phyloP scores from a whole-genome alignment of 495 filamentous ascomycete species.

The Hyaloscypha hepaticicola region DNA sequence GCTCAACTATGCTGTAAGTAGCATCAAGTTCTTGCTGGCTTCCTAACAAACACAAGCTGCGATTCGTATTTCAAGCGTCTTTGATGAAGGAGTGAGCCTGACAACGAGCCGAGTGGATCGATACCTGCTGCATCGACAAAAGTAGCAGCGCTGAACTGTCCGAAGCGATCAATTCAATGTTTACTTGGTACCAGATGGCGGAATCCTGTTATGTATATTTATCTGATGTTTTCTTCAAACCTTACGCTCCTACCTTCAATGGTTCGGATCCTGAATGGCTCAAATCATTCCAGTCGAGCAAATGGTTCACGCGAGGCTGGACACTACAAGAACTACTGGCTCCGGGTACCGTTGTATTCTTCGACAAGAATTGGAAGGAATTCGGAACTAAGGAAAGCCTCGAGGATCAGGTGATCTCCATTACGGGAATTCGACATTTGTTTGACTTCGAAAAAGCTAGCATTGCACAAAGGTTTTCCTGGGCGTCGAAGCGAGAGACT shows the following conservation, averaged over 20 bases:
- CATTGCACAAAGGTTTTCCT: background rate
- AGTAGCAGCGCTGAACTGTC: background rate
- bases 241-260: background rate
- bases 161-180: too few relatives aligned
- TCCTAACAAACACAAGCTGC: too few relatives aligned
- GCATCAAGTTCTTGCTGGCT: background rate
- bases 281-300: too few relatives aligned
- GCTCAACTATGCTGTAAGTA: background rate
- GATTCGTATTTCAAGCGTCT: too few relatives aligned
- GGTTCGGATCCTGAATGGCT: conserved; percentile 24
- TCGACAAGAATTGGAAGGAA: conserved; percentile 10
- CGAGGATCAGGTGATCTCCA: background rate
- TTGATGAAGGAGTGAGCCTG: too few relatives aligned
- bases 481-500: background rate
- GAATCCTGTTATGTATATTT: conserved; percentile 6
- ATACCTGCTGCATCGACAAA: background rate
- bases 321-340: conserved; percentile 14
- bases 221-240: background rate
- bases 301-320: too few relatives aligned
- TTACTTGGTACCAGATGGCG: conserved; percentile 31
- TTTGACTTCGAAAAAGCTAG: background rate
- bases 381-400: conserved; percentile 2
- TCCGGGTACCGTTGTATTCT: conserved; percentile 34
- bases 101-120: too few relatives aligned
- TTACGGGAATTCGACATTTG: background rate